Base-by-base conservation (phyloP, 441 rosid genomes). In the Adansonia grandidieri region DNA sequence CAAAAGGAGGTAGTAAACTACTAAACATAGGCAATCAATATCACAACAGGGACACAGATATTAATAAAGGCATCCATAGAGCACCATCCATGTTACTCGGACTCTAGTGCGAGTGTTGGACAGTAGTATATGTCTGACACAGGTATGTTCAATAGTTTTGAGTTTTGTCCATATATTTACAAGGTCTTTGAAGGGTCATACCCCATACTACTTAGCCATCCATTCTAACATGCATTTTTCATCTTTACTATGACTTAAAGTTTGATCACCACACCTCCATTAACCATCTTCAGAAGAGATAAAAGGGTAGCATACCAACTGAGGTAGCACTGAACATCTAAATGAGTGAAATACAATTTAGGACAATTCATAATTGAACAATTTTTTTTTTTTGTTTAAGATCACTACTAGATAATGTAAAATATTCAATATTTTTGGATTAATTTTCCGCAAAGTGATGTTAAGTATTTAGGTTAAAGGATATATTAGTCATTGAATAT, bases 1-100 rank as follows among this genome's bases (percentile, higher is more conserved):
- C 67, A 61, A 76, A 78, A 15, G 75, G 4, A 77, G 24, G 66
- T n/a, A 54, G 57, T 74, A 24, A 73, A 63, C 61, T 19, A 80
- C 61, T 42, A 73, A n/a, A 56, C 15, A 77, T 20, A 51, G 13
- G 50, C 61, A 70, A 73, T 45, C 5, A 57, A 50, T 66, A 68
- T 82, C 50, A 58, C 58, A n/a, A 64, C 50, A 75, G 37, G n/a
- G 78, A 72, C 22, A 60, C 15, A 56, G 37, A 71, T 24, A 15
- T 15, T 13, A 71, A 71, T 50, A 24, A 22, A 70, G 22, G 45
- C 47, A 22, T 50, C 28, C 20, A 70, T 20, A 15, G 13, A 69
- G 58, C 44, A 50, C 20, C 74, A 70, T 70, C 74, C 44, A 13
- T 32, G 37, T 32, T 32, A 32, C 37, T 32, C 37, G 37, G 37